These are phyloP conservation scores for Aspergillus melleus DNA, from an alignment of 2,329 filamentous ascomycete genomes.

Conservation along the genomic window DNA sequence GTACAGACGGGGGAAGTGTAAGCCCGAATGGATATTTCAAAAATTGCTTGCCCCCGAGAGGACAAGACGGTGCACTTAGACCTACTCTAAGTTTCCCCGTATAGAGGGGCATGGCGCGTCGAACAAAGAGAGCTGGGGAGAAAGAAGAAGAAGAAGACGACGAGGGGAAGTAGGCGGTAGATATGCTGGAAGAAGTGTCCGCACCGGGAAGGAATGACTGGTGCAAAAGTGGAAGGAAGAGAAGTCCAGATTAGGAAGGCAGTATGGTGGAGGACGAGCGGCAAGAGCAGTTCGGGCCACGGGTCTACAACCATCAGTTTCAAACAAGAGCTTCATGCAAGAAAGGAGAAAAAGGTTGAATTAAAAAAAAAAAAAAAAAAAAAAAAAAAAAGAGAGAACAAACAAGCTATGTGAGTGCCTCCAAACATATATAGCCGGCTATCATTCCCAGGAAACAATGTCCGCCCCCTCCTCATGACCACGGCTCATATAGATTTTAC, in stretches of 20 bases:
- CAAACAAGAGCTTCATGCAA: too few relatives aligned
- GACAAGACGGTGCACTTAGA: neutral
- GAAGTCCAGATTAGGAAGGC: neutral
- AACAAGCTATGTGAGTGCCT: neutral
- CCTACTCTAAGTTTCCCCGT: neutral
- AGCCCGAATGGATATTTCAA: neutral
- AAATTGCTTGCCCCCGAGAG: neutral
- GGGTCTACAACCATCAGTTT: too few relatives aligned
- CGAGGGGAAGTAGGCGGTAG: neutral
- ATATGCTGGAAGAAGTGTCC: neutral
- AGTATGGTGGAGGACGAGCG: neutral
- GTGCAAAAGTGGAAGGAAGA: neutral
- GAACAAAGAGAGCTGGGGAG: neutral
- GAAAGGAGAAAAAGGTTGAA: neutral
- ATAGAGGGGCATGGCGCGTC: neutral
- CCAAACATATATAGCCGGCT: neutral
- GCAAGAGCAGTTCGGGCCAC: too few relatives aligned
- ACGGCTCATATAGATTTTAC: conserved; percentile 9
- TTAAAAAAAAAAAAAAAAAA: neutral
- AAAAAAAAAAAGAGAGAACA: too few relatives aligned
- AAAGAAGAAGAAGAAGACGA: neutral
- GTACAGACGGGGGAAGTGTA: neutral
- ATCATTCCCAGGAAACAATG: neutral
- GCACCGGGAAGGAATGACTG: too few relatives aligned
- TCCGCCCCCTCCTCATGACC: neutral